These are phyloP conservation scores for Brassica carinata DNA, from an alignment of 345 rosid genomes.

Conservation along the genomic window DNA sequence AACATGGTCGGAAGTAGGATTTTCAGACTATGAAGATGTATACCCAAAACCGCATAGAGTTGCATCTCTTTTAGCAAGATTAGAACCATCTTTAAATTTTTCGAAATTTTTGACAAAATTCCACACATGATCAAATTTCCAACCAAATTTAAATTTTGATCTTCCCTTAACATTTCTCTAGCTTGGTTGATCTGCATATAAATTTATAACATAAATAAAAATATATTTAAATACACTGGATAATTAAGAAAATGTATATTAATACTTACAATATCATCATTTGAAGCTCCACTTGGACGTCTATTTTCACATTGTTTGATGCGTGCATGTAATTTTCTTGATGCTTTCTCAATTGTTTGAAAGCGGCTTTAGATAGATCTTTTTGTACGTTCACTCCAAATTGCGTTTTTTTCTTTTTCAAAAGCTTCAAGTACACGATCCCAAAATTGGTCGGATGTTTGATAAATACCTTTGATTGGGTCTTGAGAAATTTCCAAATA, in stretches of 20 bases:
- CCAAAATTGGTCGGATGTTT: neutral
- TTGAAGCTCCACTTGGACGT: neutral
- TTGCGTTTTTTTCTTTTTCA: neutral
- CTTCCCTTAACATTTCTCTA: neutral
- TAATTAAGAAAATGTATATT: neutral
- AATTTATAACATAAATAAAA: neutral
- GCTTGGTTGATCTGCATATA: neutral
- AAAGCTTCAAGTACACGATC: neutral
- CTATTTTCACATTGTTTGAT: neutral
- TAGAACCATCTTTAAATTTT: neutral
- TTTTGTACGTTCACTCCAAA: neutral
- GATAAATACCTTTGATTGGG: neutral
- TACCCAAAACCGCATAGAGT: neutral
- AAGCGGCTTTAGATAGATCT: neutral
- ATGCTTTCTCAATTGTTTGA: neutral
- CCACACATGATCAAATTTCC: neutral
- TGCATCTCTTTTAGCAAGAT: neutral
- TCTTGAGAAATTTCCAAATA: neutral
- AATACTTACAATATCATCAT: neutral
- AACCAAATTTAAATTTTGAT: no score
- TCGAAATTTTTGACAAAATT: neutral
- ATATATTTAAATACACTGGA: neutral
- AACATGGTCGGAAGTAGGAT: neutral
- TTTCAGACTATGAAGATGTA: neutral
- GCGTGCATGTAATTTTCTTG: neutral